These are phyloP conservation scores for Barbarea vulgaris DNA, from an alignment of 345 rosid genomes.

Conservation along the genomic window DNA sequence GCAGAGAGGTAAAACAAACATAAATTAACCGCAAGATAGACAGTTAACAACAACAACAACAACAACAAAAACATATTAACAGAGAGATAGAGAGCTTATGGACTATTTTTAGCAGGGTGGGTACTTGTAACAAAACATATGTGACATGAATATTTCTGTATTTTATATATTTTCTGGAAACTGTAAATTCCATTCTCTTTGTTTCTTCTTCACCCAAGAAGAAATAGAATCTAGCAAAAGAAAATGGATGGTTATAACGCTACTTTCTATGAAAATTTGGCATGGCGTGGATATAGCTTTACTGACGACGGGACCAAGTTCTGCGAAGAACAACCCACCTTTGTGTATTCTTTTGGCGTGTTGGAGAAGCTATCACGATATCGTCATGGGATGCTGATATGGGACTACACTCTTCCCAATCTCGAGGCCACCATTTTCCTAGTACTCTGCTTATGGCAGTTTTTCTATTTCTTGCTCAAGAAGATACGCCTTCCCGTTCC, in stretches of 20 bases:
- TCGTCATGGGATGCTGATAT: background rate
- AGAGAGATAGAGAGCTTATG: background rate
- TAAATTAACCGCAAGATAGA: background rate
- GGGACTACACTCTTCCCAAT: constrained; percentile 38
- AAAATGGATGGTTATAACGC: background rate
- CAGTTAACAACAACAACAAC: no score
- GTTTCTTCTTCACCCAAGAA: constrained; percentile 7
- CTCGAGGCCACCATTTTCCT: constrained; percentile 26
- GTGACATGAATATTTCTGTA: constrained; percentile 1
- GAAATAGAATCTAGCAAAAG: background rate
- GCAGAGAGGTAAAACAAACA: constrained; percentile 4
- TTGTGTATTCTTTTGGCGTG: constrained; percentile 28
- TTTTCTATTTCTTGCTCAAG: constrained; percentile 32
- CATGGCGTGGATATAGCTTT: constrained; percentile 28
- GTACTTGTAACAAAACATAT: background rate
- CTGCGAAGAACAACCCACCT: constrained; percentile 15
- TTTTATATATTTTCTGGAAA: background rate
- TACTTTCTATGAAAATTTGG: background rate
- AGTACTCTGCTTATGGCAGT: constrained; percentile 38
- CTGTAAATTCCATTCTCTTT: background rate
- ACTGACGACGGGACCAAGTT: constrained; percentile 4
- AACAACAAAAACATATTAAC: background rate
- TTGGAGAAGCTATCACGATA: constrained; percentile 12
- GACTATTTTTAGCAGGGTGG: constrained; percentile 25
- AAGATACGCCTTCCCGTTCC: constrained; percentile 33